Conservation (phyloP, 306 rosid genomes). For the Acacia acuminata region DNA sequence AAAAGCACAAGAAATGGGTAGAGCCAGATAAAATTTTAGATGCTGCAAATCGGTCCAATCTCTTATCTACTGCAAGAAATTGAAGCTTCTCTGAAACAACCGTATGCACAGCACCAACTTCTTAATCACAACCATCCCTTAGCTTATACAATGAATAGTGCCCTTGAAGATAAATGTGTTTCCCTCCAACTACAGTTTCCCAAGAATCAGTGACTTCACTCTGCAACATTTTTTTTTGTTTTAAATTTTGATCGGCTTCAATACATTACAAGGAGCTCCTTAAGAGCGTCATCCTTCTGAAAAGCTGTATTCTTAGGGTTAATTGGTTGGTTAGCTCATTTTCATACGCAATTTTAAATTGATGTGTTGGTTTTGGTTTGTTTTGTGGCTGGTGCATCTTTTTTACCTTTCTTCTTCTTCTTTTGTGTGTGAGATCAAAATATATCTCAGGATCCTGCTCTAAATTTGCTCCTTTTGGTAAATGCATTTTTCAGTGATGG, state of each 20-base stretch:
- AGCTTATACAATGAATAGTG: background rate
- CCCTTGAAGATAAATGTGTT: no score
- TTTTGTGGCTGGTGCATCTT: background rate
- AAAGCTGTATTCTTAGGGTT: background rate
- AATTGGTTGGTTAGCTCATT: background rate
- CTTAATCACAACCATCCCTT: background rate
- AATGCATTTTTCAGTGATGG: conserved; percentile 58
- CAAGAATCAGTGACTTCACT: no score
- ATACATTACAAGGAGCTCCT: background rate
- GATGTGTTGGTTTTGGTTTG: background rate
- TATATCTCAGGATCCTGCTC: background rate
- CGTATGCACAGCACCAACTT: background rate
- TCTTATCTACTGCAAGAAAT: background rate
- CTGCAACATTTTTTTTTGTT: background rate
- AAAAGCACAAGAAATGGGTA: background rate
- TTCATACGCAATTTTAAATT: conserved; percentile 1
- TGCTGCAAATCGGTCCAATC: background rate
- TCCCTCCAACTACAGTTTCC: no score
- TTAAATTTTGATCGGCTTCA: background rate
- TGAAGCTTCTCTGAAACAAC: background rate
- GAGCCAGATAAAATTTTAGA: background rate
- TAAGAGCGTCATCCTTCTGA: background rate
- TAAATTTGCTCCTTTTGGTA: background rate
- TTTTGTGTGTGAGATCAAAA: background rate
- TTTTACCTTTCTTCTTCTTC: background rate